Evolutionary conservation across 129 eudicot species (phyloP).

Genomic region (Lactuca sativa): DNA sequence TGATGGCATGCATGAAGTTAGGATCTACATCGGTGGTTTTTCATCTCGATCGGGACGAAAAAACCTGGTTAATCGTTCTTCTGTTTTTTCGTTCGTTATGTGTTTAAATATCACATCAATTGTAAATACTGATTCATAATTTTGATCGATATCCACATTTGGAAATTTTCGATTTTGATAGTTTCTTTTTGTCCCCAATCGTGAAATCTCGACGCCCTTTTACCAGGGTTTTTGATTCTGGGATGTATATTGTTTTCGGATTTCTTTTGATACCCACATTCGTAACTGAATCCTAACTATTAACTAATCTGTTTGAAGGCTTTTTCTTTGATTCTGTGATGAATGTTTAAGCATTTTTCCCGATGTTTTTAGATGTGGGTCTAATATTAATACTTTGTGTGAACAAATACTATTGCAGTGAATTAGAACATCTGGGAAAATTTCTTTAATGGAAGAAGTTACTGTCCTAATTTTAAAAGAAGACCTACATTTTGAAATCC

Average conservation of each 20-base stretch:
- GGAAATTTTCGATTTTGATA: too few relatives aligned
- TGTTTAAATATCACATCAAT: background rate
- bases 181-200: too few relatives aligned
- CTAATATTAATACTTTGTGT: background rate
- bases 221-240: too few relatives aligned
- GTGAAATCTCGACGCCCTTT: too few relatives aligned
- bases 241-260: too few relatives aligned
- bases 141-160: too few relatives aligned
- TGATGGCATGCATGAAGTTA: conserved; percentile 48
- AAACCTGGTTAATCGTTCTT: conserved; percentile 43
- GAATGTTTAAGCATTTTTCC: conserved; percentile 11
- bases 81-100: background rate
- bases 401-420: background rate
- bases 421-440: background rate
- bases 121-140: background rate
- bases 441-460: background rate
- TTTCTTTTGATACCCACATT: too few relatives aligned
- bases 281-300: background rate
- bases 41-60: conserved; percentile 34
- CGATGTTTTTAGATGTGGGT: conserved; percentile 20
- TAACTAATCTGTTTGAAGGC: background rate
- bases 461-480: too few relatives aligned
- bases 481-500: conserved; percentile 6
- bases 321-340: conserved; percentile 4
- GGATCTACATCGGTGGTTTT: conserved; percentile 64